Percentiles rank a stretch among this genome's conserved stretches.
Evolutionary conservation across 2,329 filamentous ascomycete species (phyloP).

Genomic region (Curvularia verruculosa): DNA sequence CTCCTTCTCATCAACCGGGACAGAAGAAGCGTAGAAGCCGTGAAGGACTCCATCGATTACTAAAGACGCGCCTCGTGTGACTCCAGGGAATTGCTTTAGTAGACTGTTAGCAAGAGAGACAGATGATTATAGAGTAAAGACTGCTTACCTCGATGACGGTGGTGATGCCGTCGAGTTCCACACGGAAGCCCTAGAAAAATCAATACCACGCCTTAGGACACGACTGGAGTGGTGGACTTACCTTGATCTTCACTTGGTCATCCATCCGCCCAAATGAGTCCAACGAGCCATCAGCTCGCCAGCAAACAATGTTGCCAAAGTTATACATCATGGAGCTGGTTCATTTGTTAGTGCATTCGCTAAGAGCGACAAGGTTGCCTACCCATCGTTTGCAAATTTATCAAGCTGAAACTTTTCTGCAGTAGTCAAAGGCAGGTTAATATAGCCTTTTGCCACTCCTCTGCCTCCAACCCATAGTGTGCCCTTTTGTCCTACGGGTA

Average conservation of each 20-base stretch:
- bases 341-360: not conserved
- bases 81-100: slow-evolving; percentile 49
- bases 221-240: slow-evolving; percentile 1
- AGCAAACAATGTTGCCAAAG: slow-evolving; percentile 64
- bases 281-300: slow-evolving; percentile 60
- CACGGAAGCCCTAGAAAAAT: slow-evolving; percentile 60
- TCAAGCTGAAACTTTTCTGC: slow-evolving; percentile 58
- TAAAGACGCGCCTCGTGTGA: slow-evolving; percentile 57
- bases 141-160: slow-evolving; percentile 30
- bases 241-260: slow-evolving; percentile 67
- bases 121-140: not conserved
- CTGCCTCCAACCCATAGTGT: slow-evolving; percentile 64
- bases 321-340: slow-evolving; percentile 60
- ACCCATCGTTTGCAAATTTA: slow-evolving; percentile 60
- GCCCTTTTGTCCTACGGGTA: slow-evolving; percentile 57
- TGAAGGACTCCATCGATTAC: slow-evolving; percentile 58
- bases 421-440: slow-evolving; percentile 61
- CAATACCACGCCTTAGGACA: slow-evolving; percentile 1
- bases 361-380: slow-evolving; percentile 11
- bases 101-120: slow-evolving; percentile 5
- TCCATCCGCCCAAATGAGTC: slow-evolving; percentile 64
- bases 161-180: slow-evolving; percentile 65
- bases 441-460: slow-evolving; percentile 63
- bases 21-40: slow-evolving; percentile 57
- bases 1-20: slow-evolving; percentile 30